A percentile compares a stretch with the other conserved stretches of the same genome.
Conservation (phyloP, 108 stramenopile genomes). For the Skeletonema costatum region DNA sequence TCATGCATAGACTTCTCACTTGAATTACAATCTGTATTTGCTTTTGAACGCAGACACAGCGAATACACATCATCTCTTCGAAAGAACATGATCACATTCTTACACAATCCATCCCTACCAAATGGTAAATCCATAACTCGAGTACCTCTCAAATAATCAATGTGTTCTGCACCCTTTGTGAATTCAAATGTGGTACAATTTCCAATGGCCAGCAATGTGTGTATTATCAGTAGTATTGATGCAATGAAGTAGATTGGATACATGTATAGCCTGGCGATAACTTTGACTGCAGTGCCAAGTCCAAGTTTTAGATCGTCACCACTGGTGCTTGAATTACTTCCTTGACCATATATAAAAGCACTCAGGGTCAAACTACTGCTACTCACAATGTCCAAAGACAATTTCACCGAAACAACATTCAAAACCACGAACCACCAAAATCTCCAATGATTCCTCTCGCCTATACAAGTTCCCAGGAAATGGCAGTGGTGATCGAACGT, state of each 20-base stretch:
- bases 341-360: slow-evolving; percentile 16
- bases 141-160: slow-evolving; percentile 73
- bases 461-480: slow-evolving; percentile 85
- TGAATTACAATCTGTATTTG: not conserved
- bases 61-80: slow-evolving; percentile 42
- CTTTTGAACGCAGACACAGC: not conserved
- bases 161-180: slow-evolving; percentile 46
- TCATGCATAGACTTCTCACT: not conserved
- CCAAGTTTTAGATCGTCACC: not conserved
- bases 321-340: not conserved
- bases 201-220: slow-evolving; percentile 51
- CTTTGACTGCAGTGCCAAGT: slow-evolving; percentile 2
- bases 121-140: slow-evolving; percentile 65
- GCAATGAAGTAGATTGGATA: slow-evolving; percentile 48
- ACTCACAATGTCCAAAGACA: slow-evolving; percentile 34
- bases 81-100: slow-evolving; percentile 57
- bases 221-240: slow-evolving; percentile 37
- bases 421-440: slow-evolving; percentile 78
- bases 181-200: slow-evolving; percentile 78
- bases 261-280: slow-evolving; percentile 53
- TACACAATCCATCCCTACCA: slow-evolving; percentile 37
- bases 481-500: slow-evolving; percentile 92
- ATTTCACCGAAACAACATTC: slow-evolving; percentile 50
- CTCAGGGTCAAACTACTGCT: slow-evolving; percentile 33
- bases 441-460: slow-evolving; percentile 89